phyloP scores from a whole-genome alignment of 345 rosid genomes.

The Anacardium occidentale region DNA sequence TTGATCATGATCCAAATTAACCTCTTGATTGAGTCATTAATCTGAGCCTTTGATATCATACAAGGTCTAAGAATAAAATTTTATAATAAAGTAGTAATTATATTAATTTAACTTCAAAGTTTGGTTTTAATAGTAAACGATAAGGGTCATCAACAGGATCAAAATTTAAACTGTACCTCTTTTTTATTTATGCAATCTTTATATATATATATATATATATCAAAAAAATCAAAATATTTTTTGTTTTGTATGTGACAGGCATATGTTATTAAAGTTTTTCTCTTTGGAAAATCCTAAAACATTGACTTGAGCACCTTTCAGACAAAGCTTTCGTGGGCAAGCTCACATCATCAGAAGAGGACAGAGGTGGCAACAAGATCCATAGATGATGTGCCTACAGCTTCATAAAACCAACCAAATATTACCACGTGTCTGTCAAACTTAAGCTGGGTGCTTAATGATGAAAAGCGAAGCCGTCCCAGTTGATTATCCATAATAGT shows the following conservation, averaged over 20 bases:
- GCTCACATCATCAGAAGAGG: conserved; percentile 10
- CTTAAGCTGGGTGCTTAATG: background rate
- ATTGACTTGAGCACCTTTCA: background rate
- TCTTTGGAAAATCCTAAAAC: background rate
- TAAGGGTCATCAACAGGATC: no score
- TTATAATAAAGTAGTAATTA: no score
- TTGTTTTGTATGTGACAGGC: background rate
- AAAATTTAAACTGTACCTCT: no score
- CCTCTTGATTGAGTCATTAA: no score
- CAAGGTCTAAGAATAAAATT: no score
- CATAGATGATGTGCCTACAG: background rate
- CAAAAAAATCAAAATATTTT: no score
- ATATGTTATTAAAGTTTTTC: background rate
- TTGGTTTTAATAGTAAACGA: no score
- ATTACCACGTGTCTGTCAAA: background rate
- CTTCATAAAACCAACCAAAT: background rate
- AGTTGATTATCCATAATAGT: background rate
- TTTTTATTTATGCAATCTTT: no score
- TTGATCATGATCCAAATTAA: no score
- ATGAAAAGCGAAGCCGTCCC: background rate
- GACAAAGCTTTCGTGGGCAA: background rate
- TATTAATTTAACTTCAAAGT: no score
- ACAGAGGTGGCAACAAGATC: conserved; percentile 17
- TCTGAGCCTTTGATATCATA: no score
- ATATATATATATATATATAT: no score